Conservation (phyloP, 306 rosid genomes). For the Cucurbita ficifolia region DNA sequence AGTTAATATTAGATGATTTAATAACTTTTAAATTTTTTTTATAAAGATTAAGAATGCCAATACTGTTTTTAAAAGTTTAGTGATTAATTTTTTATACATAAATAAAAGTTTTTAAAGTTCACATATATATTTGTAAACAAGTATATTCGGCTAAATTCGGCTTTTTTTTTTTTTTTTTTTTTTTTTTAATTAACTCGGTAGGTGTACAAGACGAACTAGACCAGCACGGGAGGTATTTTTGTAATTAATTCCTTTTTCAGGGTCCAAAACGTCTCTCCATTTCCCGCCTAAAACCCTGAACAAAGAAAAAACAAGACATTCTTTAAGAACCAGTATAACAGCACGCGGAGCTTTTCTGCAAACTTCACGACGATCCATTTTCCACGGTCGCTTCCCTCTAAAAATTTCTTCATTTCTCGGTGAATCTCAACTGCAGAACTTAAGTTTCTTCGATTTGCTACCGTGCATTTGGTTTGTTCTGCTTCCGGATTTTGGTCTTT, state of each 20-base stretch:
- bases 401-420: neutral
- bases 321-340: neutral
- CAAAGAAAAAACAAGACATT: neutral
- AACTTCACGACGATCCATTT: conserved; percentile 5
- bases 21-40: too few relatives aligned
- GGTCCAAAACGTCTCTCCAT: neutral
- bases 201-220: neutral
- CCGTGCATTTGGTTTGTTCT: neutral
- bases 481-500: neutral
- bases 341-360: neutral
- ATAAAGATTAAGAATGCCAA: too few relatives aligned
- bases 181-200: neutral
- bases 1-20: too few relatives aligned
- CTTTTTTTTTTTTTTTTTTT: too few relatives aligned
- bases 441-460: neutral
- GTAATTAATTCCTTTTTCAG: neutral
- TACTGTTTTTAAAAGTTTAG: too few relatives aligned
- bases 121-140: too few relatives aligned
- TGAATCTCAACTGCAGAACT: neutral
- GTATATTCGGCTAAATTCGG: too few relatives aligned
- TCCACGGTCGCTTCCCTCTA: neutral
- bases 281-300: conserved; percentile 6
- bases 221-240: neutral
- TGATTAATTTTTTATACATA: too few relatives aligned
- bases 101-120: too few relatives aligned